These are phyloP conservation scores for Rostrohypoxylon terebratum DNA, from an alignment of 495 filamentous ascomycete species.

Conservation along the genomic window DNA sequence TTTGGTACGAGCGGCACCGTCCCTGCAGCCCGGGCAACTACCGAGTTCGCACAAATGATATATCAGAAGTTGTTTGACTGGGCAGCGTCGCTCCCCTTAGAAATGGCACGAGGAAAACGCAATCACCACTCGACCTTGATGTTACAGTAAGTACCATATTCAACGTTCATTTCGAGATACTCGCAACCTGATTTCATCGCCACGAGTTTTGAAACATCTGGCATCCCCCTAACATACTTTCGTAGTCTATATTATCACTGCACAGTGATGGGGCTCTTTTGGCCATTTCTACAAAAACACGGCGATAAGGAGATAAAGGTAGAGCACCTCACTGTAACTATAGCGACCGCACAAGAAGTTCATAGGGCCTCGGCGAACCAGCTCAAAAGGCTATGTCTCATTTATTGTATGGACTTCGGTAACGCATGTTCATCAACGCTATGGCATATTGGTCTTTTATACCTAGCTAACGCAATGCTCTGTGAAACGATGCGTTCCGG, in stretches of 20 bases:
- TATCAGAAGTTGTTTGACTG: constrained; percentile 39
- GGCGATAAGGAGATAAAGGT: constrained; percentile 22
- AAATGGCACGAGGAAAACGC: constrained; percentile 35
- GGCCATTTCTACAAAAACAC: constrained; percentile 39
- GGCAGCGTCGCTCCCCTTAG: constrained; percentile 37
- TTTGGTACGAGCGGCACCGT: constrained; percentile 32
- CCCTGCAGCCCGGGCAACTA: constrained; percentile 35
- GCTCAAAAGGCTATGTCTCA: constrained; percentile 42
- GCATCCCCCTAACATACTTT: constrained; percentile 21
- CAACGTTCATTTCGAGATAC: background rate
- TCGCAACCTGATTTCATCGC: background rate
- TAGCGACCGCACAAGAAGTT: constrained; percentile 23
- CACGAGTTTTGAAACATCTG: background rate
- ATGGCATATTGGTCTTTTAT: constrained; percentile 45
- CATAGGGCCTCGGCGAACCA: constrained; percentile 43
- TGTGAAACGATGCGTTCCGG: constrained; percentile 39
- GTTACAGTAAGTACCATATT: constrained; percentile 40
- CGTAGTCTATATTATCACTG: constrained; percentile 46
- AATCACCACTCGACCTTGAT: constrained; percentile 36
- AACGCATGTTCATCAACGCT: constrained; percentile 25
- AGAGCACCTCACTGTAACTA: constrained; percentile 21
- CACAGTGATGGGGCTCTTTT: constrained; percentile 41
- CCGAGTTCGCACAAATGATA: constrained; percentile 37
- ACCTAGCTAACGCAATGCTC: constrained; percentile 47
- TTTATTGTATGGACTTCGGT: constrained; percentile 41